Conservation (phyloP, 108 stramenopile genomes). For the Skeletonema menzelii region DNA sequence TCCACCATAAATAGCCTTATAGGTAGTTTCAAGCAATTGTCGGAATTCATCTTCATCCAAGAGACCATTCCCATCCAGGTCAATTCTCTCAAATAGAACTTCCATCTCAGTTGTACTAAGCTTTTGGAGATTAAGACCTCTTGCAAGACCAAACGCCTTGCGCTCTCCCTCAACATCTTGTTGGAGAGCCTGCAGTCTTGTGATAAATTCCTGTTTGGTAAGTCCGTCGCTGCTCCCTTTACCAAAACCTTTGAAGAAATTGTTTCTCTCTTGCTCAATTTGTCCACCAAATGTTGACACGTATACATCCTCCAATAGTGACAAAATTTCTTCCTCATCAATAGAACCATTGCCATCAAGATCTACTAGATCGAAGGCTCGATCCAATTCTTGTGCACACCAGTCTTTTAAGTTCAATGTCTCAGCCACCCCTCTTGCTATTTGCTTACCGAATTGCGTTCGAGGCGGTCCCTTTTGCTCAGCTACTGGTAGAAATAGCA, state of each 20-base stretch:
- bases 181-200: constrained; percentile 32
- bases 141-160: constrained; percentile 46
- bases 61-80: constrained; percentile 34
- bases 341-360: constrained; percentile 37
- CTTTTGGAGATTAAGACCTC: constrained; percentile 14
- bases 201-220: constrained; percentile 33
- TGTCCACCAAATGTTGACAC: constrained; percentile 37
- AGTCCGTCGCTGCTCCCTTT: constrained; percentile 12
- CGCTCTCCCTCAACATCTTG: constrained; percentile 35
- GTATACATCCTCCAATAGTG: constrained; percentile 32
- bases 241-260: constrained; percentile 43
- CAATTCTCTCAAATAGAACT: constrained; percentile 23
- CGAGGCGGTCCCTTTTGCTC: constrained; percentile 28
- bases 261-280: constrained; percentile 39
- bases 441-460: constrained; percentile 36
- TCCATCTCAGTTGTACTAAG: constrained; percentile 27
- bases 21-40: constrained; percentile 30
- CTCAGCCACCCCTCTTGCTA: constrained; percentile 24
- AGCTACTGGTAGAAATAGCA: constrained; percentile 22
- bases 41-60: constrained; percentile 41
- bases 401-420: constrained; percentile 35
- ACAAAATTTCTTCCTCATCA: constrained; percentile 28
- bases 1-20: constrained; percentile 29
- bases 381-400: constrained; percentile 26
- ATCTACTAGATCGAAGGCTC: constrained; percentile 33